A percentile compares a stretch with the other conserved stretches of the same genome.
Evolutionary conservation across 2,329 filamentous ascomycete genomes (phyloP).

Genomic region (Calcarisporium arbuscula): DNA sequence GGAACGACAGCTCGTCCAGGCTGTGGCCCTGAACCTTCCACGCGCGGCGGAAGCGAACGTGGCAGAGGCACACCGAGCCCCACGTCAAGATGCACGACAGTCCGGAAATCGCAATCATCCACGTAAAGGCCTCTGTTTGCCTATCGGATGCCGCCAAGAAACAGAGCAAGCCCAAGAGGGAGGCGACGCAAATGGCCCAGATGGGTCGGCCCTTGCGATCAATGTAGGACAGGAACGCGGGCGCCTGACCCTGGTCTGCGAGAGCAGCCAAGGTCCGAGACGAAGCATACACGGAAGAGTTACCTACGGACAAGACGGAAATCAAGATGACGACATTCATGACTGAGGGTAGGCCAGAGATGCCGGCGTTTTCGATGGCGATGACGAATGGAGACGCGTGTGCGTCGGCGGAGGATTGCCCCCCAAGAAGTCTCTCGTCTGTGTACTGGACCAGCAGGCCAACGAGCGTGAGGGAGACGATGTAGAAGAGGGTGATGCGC

Average conservation of each 20-base stretch:
- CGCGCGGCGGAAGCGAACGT: slow-evolving; percentile 60
- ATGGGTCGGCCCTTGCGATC: slow-evolving; percentile 48
- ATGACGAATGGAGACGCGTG: slow-evolving; percentile 45
- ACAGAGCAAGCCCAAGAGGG: slow-evolving; percentile 41
- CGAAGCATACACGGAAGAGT: slow-evolving; percentile 48
- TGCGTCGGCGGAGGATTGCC: slow-evolving; percentile 35
- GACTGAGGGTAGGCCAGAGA: slow-evolving; percentile 40
- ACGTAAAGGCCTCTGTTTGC: slow-evolving; percentile 52
- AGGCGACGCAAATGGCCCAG: slow-evolving; percentile 34
- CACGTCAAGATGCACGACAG: slow-evolving; percentile 59
- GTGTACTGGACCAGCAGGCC: slow-evolving; percentile 38
- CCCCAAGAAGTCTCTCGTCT: slow-evolving; percentile 37
- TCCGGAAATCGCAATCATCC: slow-evolving; percentile 59
- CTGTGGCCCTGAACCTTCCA: slow-evolving; percentile 53
- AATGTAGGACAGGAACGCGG: slow-evolving; percentile 46
- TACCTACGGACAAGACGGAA: slow-evolving; percentile 49
- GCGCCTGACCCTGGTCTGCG: slow-evolving; percentile 48
- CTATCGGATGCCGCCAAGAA: slow-evolving; percentile 40
- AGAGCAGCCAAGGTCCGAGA: slow-evolving; percentile 51
- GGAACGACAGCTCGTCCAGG: slow-evolving; percentile 60
- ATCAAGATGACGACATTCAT: slow-evolving; percentile 50
- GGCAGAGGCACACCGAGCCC: slow-evolving; percentile 57
- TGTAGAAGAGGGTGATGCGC: slow-evolving; percentile 46
- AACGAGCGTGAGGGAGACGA: slow-evolving; percentile 42
- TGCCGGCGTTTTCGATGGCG: slow-evolving; percentile 39